These are phyloP conservation scores for Flammula alnicola DNA, from an alignment of 1,284 basidiomycete genomes.

Conservation along the genomic window DNA sequence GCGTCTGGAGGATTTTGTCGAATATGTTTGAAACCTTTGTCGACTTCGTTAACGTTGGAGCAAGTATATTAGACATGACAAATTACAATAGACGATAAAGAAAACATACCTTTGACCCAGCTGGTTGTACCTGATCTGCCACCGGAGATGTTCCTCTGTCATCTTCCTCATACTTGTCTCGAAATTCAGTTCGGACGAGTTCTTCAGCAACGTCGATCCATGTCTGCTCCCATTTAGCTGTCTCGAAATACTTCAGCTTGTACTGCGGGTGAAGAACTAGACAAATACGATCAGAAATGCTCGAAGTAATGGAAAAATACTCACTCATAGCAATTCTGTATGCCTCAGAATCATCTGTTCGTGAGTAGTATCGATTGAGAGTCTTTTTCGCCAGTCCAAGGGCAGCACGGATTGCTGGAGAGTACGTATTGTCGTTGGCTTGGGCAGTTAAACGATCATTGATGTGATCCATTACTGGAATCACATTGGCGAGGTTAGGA, in stretches of 20 bases:
- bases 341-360: constrained; percentile 29
- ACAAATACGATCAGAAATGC: neutral
- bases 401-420: constrained; percentile 21
- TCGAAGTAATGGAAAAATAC: neutral
- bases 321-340: constrained; percentile 35
- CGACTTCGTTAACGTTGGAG: neutral
- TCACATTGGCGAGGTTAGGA: constrained; percentile 34
- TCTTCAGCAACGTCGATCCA: constrained; percentile 32
- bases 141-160: neutral
- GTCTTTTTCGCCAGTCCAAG: constrained; percentile 21
- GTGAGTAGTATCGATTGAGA: constrained; percentile 34
- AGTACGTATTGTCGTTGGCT: neutral
- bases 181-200: constrained; percentile 16
- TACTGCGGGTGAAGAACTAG: constrained; percentile 36
- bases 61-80: neutral
- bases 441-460: constrained; percentile 18
- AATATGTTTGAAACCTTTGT: neutral
- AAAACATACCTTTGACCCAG: neutral
- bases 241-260: constrained; percentile 36
- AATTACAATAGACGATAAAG: neutral
- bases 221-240: constrained; percentile 27
- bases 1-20: neutral
- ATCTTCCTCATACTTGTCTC: neutral
- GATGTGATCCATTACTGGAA: constrained; percentile 38
- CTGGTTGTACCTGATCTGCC: neutral